Evolutionary conservation across 371 early-diverging fungal species (phyloP).

Genomic region (Chytridium lagenaria): DNA sequence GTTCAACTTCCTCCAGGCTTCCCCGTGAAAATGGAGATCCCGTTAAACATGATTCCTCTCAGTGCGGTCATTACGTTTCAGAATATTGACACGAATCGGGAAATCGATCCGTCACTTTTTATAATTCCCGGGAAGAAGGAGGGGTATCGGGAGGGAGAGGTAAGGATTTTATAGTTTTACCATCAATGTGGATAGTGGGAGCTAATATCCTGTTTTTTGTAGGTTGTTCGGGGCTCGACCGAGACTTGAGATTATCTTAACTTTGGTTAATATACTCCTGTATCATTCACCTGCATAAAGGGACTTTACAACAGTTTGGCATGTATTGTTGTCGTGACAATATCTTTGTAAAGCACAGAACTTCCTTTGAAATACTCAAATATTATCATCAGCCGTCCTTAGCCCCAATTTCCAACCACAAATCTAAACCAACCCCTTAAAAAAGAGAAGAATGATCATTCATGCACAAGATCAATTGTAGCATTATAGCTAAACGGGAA

Average conservation of each 20-base stretch:
- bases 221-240: constrained; percentile 13
- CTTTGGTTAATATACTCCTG: too few species aligned
- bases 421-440: too few species aligned
- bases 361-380: too few species aligned
- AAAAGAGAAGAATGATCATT: too few species aligned
- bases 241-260: constrained; percentile 8
- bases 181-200: background rate
- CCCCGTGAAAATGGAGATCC: constrained; percentile 55
- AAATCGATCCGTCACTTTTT: constrained; percentile 36
- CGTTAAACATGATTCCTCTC: constrained; percentile 50
- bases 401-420: too few species aligned
- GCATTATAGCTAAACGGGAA: too few species aligned
- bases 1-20: constrained; percentile 51
- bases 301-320: too few species aligned
- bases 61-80: constrained; percentile 45
- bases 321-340: too few species aligned
- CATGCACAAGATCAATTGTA: too few species aligned
- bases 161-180: background rate
- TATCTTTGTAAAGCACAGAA: too few species aligned
- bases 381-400: too few species aligned
- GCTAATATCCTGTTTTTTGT: background rate
- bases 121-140: constrained; percentile 46
- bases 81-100: constrained; percentile 37
- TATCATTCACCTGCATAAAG: too few species aligned
- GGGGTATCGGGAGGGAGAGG: constrained; percentile 52